Conservation (phyloP, 176 grass and related monocot genomes). For the Metroxylon sagu region DNA sequence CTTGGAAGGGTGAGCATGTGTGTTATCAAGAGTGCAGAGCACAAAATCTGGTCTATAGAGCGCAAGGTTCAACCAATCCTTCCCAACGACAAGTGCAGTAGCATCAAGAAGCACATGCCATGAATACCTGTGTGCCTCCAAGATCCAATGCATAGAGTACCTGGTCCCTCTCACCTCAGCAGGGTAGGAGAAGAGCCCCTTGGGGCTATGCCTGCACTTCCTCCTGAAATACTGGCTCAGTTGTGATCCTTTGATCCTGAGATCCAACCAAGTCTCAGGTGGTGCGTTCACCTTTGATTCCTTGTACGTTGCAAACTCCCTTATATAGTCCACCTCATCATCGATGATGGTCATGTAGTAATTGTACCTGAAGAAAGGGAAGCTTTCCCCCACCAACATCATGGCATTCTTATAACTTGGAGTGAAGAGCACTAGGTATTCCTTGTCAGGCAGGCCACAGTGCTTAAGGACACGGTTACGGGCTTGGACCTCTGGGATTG, state of each 20-base stretch:
- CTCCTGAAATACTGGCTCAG: conserved; percentile 72
- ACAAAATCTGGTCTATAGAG: conserved; percentile 69
- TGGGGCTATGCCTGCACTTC: conserved; percentile 60
- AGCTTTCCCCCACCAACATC: conserved; percentile 52
- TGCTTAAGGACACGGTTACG: conserved; percentile 43
- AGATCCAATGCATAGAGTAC: conserved; percentile 70
- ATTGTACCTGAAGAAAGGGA: conserved; percentile 62
- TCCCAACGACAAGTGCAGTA: conserved; percentile 29
- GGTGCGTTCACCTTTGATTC: conserved; percentile 49
- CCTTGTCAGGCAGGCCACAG: conserved; percentile 50
- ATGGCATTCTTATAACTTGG: conserved; percentile 39
- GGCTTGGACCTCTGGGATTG: conserved; percentile 66
- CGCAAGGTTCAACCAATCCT: conserved; percentile 43
- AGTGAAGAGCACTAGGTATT: conserved; percentile 63
- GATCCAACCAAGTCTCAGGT: conserved; percentile 60
- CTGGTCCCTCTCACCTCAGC: conserved; percentile 11
- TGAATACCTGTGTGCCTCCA: conserved; percentile 59
- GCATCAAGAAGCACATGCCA: conserved; percentile 72
- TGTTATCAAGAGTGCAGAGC: conserved; percentile 31
- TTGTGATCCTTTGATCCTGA: conserved; percentile 71
- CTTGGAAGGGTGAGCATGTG: conserved; percentile 20
- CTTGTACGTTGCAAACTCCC: conserved; percentile 55
- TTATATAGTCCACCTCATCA: conserved; percentile 29
- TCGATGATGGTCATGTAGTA: conserved; percentile 63
- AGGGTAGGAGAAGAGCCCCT: conserved; percentile 72